These are phyloP conservation scores for Candida xyloterini DNA, from an alignment of 805 yeast species.

Conservation along the genomic window DNA sequence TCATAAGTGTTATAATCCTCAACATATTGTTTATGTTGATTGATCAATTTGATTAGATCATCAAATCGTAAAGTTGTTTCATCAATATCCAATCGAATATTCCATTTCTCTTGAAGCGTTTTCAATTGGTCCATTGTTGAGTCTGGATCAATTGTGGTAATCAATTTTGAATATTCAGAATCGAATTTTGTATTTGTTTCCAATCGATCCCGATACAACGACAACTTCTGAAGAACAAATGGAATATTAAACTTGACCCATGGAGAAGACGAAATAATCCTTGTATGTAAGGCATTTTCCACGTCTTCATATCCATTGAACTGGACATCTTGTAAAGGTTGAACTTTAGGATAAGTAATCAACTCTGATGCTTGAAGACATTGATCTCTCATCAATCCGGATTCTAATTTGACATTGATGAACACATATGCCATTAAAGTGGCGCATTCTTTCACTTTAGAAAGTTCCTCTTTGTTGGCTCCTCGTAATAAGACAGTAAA, in stretches of 20 bases:
- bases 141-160: conserved; percentile 21
- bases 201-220: conserved; percentile 24
- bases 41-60: conserved; percentile 38
- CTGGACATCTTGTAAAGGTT: conserved; percentile 19
- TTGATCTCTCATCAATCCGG: conserved; percentile 67
- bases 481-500: conserved; percentile 89
- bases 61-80: conserved; percentile 37
- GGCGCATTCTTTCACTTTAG: conserved; percentile 70
- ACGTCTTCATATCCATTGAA: conserved; percentile 32
- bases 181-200: conserved; percentile 31
- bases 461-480: conserved; percentile 55
- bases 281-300: conserved; percentile 35
- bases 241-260: conserved; percentile 76
- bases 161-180: conserved; percentile 19
- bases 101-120: conserved; percentile 14
- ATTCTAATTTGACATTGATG: conserved; percentile 79
- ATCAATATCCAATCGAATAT: conserved; percentile 12
- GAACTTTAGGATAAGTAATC: conserved; percentile 18
- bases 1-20: conserved; percentile 30
- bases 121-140: conserved; percentile 4
- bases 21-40: conserved; percentile 29
- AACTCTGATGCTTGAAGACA: conserved; percentile 49
- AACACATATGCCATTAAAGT: conserved; percentile 78
- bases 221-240: conserved; percentile 19
- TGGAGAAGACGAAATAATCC: conserved; percentile 80